Evolutionary conservation across 1,139 yeast genomes (phyloP), one percentile per base, ranked within the genome.

Genomic region (Blastobotrys petasosporus): DNA sequence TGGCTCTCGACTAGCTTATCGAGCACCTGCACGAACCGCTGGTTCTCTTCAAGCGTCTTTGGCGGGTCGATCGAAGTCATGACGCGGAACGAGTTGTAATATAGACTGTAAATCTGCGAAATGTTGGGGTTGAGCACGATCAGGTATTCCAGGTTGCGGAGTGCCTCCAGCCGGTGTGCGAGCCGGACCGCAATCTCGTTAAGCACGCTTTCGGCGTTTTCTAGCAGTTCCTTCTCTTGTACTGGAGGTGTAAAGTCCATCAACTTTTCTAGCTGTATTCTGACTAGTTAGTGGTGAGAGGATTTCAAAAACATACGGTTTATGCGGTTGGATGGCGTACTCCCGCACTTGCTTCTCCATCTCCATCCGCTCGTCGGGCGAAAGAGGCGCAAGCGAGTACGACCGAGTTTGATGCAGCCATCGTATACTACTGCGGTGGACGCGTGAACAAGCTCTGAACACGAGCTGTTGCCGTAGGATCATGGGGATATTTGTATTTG

Each of bases 61-160:
- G 77, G 75, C 15, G 69, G 65, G 17, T 30, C 43, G 17, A 64
- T 56, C 20, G 75, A 70, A 42, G 82, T 65, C 52, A 87, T 65
- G 3, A 80, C 73, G 37, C 82, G 74, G 70, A 88, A 75, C 4
- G 95, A 82, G 50, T 77, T 73, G 53, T 85, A 68, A 64, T 90
- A 90, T 41, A 82, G 67, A 55, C 79, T 74, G 68, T 87, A 86
- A 16, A 85, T 82, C 56, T 79, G 80, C n/a, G 94, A 83, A 45
- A 90, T 82, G 56, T 86, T 78, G n/a, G 97, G 96, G 60, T 90
- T 90, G 51, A 90, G 67, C 40, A 87, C 84, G 42, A 83, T 88
- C 54, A 90, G 74, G 61, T 87, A 90, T 0, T 96, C 95, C 44
- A 90, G 68, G 41, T 75, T 71, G 51, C 94, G 73, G 54, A 90